Percentiles rank a stretch among this genome's conserved stretches.
Conservation (phyloP, 2,329 filamentous ascomycete species). For the Ophioceras dolichostomum region DNA sequence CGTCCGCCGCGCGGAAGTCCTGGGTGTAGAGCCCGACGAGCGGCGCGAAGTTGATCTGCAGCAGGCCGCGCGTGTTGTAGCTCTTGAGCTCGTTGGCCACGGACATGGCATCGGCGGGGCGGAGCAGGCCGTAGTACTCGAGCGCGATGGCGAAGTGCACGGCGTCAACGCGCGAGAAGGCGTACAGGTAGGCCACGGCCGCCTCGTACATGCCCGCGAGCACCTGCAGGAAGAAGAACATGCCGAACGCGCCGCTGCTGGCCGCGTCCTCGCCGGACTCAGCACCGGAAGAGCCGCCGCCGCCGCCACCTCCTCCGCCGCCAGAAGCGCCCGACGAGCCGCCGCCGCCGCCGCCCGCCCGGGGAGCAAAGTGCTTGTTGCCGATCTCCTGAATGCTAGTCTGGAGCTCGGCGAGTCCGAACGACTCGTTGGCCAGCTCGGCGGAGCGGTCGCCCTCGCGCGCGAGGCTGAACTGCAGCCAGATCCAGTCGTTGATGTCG, state of each 20-base stretch:
- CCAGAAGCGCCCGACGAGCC: neutral
- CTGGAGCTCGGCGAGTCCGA: conserved; percentile 57
- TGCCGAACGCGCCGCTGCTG: conserved; percentile 63
- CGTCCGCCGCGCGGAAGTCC: conserved; percentile 85
- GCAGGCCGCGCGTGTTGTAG: conserved; percentile 53
- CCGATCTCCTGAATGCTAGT: conserved; percentile 79
- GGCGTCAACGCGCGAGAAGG: conserved; percentile 83
- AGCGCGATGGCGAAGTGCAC: conserved; percentile 90
- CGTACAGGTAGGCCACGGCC: conserved; percentile 81
- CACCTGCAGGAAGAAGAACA: conserved; percentile 88
- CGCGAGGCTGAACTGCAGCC: conserved; percentile 59
- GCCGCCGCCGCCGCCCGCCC: no score
- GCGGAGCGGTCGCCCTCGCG: conserved; percentile 51
- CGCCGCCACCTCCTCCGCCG: neutral
- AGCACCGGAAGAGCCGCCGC: no score
- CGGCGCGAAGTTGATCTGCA: conserved; percentile 88
- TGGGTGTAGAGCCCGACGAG: conserved; percentile 92
- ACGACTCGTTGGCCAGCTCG: conserved; percentile 54
- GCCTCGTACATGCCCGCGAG: conserved; percentile 90
- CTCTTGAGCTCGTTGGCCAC: conserved; percentile 59
- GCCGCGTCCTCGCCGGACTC: conserved; percentile 50
- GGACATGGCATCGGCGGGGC: conserved; percentile 69
- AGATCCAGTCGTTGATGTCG: conserved; percentile 59
- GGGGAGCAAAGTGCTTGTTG: conserved; percentile 65
- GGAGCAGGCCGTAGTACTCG: conserved; percentile 78